Conservation (phyloP, 2,329 filamentous ascomycete genomes). For the Leptographium galeiforme region DNA sequence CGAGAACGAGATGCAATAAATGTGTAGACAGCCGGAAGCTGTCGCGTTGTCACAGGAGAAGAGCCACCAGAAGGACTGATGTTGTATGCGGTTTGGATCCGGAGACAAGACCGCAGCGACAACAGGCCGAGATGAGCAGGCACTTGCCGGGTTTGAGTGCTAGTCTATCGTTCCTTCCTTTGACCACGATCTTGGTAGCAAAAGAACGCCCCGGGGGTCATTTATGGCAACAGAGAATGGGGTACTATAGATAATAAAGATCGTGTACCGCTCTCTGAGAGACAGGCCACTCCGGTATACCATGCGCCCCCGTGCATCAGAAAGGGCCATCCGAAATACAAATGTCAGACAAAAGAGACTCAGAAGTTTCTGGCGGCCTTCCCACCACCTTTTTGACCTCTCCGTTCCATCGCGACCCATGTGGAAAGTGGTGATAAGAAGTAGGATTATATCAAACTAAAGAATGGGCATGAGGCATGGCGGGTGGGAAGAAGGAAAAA, state of each 20-base stretch:
- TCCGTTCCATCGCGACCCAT: neutral
- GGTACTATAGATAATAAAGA: neutral
- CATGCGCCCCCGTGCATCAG: neutral
- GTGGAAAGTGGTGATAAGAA: neutral
- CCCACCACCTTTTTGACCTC: no score
- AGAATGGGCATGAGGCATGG: neutral
- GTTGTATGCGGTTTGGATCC: neutral
- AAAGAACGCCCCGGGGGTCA: neutral
- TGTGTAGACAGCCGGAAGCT: neutral
- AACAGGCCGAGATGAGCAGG: neutral
- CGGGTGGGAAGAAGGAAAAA: neutral
- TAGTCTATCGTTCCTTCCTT: neutral
- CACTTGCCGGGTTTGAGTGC: neutral
- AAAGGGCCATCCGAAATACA: neutral
- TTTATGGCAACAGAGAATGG: neutral
- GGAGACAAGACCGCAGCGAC: neutral
- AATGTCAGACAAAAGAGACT: neutral
- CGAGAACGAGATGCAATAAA: neutral
- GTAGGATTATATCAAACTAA: neutral
- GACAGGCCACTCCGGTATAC: conserved; percentile 1
- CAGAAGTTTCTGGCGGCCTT: neutral
- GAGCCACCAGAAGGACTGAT: neutral
- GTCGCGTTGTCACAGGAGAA: neutral
- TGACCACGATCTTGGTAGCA: neutral
- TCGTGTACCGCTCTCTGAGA: neutral